Evolutionary conservation across 176 grass and related monocot species (phyloP), one percentile per base, ranked within the genome.

Genomic region (Rhynchospora breviuscula): DNA sequence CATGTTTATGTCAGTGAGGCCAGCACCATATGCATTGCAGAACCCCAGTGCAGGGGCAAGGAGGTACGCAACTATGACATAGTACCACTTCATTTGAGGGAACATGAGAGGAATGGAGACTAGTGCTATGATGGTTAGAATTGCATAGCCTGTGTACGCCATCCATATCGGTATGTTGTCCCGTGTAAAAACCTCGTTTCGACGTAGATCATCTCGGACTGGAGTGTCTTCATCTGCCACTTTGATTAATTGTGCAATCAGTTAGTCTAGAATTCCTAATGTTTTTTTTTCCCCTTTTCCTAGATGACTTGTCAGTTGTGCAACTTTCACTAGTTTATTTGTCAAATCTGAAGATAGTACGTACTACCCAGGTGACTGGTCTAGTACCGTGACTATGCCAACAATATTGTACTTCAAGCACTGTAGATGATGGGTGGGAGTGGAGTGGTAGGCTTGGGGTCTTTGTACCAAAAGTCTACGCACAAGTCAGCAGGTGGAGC

Each of bases 1-100:
- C 96, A 99, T 95, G 81, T 95, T 95, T 21, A 99, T 99, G 67
- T 99, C 96, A 15, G 96, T 99, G 67, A 99, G 92, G 8, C 96
- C 96, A 3, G 96, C 83, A 3, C 96, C 96, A 57, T 99, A 99
- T 49, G 96, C 96, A 35, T 99, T 99, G 85, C 96, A 99, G 87
- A 99, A 99, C 31, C 96, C 91, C n/a, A 99, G 85, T 23, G 91
- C 83, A 10, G 96, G 96, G 26, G 96, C 96, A 33, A 99, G 79
- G 79, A 93, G 52, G 62, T 99, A 99, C 35, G 96, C 91, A 79
- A 99, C 87, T 69, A 99, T 46, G 81, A 93, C 86, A 61, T 95
- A 99, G 88, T 93, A 93, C 96, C 96, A 99, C 79, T 90, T 99
- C 89, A 99, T 85, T 85, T 93, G 86, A 25, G 11, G 85, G 89